Conservation (phyloP, 2,329 filamentous ascomycete species). For the Penicillium hordei region DNA sequence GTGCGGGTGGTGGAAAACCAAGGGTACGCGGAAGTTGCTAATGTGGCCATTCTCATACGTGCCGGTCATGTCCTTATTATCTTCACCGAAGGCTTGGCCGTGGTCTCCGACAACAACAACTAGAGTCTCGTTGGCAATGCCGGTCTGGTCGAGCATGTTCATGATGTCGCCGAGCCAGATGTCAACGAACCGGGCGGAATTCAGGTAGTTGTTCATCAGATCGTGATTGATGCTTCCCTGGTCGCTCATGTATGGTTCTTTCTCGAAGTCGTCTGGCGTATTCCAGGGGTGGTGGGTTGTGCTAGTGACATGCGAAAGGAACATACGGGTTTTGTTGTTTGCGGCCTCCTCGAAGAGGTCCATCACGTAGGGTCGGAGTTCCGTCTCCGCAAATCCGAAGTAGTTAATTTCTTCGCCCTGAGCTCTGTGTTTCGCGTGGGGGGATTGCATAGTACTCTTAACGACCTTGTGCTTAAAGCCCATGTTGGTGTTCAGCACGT, state of each 20-base stretch:
- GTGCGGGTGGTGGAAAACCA: conserved; percentile 47
- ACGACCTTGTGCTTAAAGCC: conserved; percentile 35
- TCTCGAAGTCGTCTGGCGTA: conserved; percentile 34
- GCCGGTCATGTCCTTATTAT: conserved; percentile 40
- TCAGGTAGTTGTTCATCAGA: conserved; percentile 46
- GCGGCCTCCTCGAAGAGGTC: conserved; percentile 33
- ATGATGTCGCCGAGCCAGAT: conserved; percentile 47
- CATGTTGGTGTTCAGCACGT: conserved; percentile 36
- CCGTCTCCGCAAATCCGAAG: conserved; percentile 45
- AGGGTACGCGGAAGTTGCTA: conserved; percentile 47
- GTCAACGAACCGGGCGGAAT: conserved; percentile 47
- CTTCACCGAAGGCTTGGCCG: conserved; percentile 48
- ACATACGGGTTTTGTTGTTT: conserved; percentile 33
- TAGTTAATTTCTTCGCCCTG: conserved; percentile 44
- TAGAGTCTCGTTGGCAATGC: conserved; percentile 48
- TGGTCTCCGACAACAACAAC: conserved; percentile 51
- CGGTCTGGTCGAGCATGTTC: conserved; percentile 44
- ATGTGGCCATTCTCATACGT: conserved; percentile 50
- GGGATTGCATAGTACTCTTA: conserved; percentile 29
- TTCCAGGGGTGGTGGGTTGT: conserved; percentile 48
- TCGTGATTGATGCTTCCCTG: conserved; percentile 31
- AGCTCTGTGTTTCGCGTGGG: conserved; percentile 33
- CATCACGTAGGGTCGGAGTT: conserved; percentile 40
- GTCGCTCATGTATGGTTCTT: conserved; percentile 28
- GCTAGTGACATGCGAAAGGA: conserved; percentile 37